Percentiles rank a stretch among this genome's conserved stretches.
phyloP scores from a whole-genome alignment of 495 filamentous ascomycete genomes.

The Delitschia confertaspora region DNA sequence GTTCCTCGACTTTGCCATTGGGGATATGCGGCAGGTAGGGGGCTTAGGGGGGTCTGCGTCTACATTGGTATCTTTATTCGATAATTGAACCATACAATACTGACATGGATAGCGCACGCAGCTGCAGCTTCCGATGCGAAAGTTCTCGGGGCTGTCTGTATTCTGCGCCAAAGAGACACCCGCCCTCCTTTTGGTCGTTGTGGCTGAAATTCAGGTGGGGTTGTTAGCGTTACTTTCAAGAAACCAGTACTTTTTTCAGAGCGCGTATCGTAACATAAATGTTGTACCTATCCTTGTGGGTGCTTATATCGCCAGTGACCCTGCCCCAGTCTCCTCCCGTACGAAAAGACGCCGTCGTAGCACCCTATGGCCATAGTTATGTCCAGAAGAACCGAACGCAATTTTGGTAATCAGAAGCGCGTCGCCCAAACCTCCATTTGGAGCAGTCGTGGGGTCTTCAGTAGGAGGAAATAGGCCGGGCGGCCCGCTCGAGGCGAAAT shows the following conservation, averaged over 20 bases:
- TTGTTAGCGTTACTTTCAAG: not conserved
- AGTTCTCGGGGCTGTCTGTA: constrained; percentile 36
- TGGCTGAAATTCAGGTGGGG: constrained; percentile 43
- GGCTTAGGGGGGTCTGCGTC: constrained; percentile 41
- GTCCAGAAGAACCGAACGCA: constrained; percentile 36
- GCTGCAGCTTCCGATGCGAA: constrained; percentile 36
- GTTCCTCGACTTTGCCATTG: constrained; percentile 33
- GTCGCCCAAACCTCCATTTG: constrained; percentile 41
- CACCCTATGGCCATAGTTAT: constrained; percentile 45
- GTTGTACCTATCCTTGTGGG: constrained; percentile 5
- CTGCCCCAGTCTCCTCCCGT: constrained; percentile 42
- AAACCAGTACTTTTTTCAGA: not conserved
- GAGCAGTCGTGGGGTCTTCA: constrained; percentile 46
- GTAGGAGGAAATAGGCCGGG: constrained; percentile 33
- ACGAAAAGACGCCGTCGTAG: constrained; percentile 44
- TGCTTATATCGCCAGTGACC: constrained; percentile 22
- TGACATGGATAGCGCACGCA: constrained; percentile 39
- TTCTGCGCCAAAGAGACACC: constrained; percentile 33
- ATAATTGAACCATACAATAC: too few species aligned
- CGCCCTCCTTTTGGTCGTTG: constrained; percentile 44
- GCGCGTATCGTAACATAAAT: constrained; percentile 20
- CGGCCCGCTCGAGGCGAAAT: not conserved
- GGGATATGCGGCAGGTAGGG: constrained; percentile 39
- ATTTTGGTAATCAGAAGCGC: constrained; percentile 41
- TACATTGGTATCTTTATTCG: not conserved